Evolutionary conservation across 139 green algal genomes (phyloP).

Genomic region (Penium margaritaceum): DNA sequence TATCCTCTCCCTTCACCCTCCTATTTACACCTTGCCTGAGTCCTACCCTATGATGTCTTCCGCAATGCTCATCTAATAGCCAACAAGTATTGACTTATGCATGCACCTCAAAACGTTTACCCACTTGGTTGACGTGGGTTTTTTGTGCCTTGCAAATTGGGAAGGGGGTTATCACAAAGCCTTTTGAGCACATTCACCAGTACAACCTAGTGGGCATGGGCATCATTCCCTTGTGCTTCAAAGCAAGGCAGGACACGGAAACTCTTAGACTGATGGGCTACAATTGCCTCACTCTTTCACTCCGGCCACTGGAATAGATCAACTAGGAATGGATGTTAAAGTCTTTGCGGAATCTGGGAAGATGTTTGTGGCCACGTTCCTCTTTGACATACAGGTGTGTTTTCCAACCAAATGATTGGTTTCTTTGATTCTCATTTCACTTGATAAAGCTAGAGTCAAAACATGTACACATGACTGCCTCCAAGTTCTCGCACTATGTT

Average conservation of each 20-base stretch:
- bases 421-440: no score
- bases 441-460: no score
- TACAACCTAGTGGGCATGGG: constrained; percentile 44
- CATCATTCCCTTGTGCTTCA: constrained; percentile 41
- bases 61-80: no score
- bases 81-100: no score
- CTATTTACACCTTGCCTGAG: no score
- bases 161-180: constrained; percentile 39
- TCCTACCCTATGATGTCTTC: no score
- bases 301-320: constrained; percentile 15
- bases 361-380: constrained; percentile 8
- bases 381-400: constrained; percentile 39
- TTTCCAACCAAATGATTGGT: no score
- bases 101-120: no score
- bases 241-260: constrained; percentile 25
- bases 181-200: constrained; percentile 44
- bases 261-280: constrained; percentile 22
- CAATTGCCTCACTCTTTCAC: constrained; percentile 26
- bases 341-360: constrained; percentile 17
- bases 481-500: no score
- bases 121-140: no score
- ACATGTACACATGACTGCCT: no score
- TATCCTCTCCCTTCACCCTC: no score
- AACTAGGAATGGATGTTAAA: constrained; percentile 32
- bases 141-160: constrained; percentile 20